These are phyloP conservation scores for Leishmania amazonensis DNA, from an alignment of 208 protist genomes.

Conservation along the genomic window DNA sequence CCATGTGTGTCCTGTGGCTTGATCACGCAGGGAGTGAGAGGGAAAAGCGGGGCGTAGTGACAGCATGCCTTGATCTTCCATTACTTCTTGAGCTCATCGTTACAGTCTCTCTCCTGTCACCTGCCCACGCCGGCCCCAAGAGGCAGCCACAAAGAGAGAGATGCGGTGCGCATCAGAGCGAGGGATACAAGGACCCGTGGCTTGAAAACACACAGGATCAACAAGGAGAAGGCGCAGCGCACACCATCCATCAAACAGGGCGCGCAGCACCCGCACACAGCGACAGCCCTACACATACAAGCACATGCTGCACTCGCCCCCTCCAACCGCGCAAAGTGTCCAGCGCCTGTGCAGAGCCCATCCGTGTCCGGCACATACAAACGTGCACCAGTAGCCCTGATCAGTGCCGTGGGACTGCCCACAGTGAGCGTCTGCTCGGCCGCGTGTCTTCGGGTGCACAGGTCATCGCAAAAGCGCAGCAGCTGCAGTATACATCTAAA, in stretches of 20 bases:
- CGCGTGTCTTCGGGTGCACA: not conserved
- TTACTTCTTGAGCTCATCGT: not conserved
- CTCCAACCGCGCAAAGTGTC: not conserved
- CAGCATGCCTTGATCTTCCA: not conserved
- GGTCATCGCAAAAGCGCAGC: not conserved
- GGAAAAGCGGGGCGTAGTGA: not conserved
- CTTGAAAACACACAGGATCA: not conserved
- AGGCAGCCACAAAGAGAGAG: not conserved
- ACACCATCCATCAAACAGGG: not conserved
- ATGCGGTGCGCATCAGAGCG: not conserved
- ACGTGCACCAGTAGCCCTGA: not conserved
- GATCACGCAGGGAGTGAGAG: not conserved
- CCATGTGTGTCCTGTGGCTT: not conserved
- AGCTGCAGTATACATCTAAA: slow-evolving; percentile 32
- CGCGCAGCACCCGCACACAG: not conserved
- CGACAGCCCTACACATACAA: not conserved
- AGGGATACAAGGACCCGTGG: not conserved
- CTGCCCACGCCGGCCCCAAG: not conserved
- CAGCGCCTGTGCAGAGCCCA: not conserved
- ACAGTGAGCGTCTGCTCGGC: not conserved
- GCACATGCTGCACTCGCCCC: not conserved
- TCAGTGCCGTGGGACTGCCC: not conserved
- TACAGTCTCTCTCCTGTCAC: not conserved
- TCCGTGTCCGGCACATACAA: not conserved
- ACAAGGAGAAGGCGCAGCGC: not conserved